Conservation (phyloP, 2,329 filamentous ascomycete genomes). For the Colletotrichum truncatum region DNA sequence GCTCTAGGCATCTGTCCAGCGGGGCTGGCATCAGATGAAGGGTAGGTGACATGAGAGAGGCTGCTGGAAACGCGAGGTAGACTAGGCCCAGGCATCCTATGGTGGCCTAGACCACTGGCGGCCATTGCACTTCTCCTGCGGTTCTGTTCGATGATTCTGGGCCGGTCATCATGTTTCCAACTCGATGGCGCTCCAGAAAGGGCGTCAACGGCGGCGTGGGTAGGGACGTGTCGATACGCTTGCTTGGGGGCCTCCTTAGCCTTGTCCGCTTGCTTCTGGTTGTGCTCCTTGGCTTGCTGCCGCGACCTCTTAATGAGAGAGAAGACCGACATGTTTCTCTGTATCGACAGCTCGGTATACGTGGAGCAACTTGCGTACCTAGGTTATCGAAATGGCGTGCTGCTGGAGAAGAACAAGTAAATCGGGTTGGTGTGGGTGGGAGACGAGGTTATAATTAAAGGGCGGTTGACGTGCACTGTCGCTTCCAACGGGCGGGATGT, state of each 20-base stretch:
- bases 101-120: slow-evolving; percentile 47
- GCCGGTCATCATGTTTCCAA: slow-evolving; percentile 57
- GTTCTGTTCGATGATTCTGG: slow-evolving; percentile 60
- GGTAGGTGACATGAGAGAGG: slow-evolving; percentile 57
- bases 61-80: slow-evolving; percentile 57
- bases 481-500: not conserved
- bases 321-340: slow-evolving; percentile 64
- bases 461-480: not conserved
- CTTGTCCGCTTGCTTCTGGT: slow-evolving; percentile 57
- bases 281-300: slow-evolving; percentile 65
- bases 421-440: not conserved
- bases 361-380: not conserved
- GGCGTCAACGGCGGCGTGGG: slow-evolving; percentile 68
- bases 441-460: not conserved
- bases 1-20: slow-evolving; percentile 49
- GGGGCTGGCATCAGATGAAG: slow-evolving; percentile 49
- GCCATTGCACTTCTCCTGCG: slow-evolving; percentile 58
- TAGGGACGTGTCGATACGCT: slow-evolving; percentile 70
- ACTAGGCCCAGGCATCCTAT: slow-evolving; percentile 44
- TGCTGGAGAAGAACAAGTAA: not conserved
- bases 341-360: not conserved
- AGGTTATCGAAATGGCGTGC: not conserved
- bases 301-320: slow-evolving; percentile 60
- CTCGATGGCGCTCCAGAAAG: slow-evolving; percentile 61
- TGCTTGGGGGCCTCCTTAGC: slow-evolving; percentile 49